Percentiles rank a stretch among this genome's conserved stretches.
phyloP scores from a whole-genome alignment of 257 asterid species.

The Nicotiana benthamiana region DNA sequence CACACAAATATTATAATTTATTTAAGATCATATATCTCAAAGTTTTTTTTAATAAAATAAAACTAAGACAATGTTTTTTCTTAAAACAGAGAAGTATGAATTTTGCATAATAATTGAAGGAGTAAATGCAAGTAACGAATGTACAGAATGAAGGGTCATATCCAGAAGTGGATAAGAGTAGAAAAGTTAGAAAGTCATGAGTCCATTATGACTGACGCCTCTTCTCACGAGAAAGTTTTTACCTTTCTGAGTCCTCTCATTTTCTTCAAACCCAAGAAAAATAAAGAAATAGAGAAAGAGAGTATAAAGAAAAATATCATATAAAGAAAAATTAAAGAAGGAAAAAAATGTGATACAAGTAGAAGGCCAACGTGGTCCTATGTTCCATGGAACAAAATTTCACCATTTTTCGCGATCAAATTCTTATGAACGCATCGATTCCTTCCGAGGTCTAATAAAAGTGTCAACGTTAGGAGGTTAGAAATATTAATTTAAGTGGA shows the following conservation, averaged over 20 bases:
- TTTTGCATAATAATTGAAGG: background rate
- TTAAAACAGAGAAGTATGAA: too few relatives aligned
- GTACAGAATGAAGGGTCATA: background rate
- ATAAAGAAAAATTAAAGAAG: too few relatives aligned
- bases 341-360: too few relatives aligned
- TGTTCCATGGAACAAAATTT: too few relatives aligned
- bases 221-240: background rate
- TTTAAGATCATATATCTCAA: too few relatives aligned
- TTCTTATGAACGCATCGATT: too few relatives aligned
- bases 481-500: background rate
- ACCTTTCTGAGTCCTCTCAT: too few relatives aligned
- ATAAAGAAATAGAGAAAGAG: background rate
- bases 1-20: too few relatives aligned
- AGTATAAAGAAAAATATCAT: background rate
- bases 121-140: background rate
- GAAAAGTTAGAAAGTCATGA: background rate
- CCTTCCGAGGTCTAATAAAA: background rate
- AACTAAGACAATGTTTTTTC: too few relatives aligned
- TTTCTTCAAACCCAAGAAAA: background rate
- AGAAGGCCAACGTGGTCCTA: too few relatives aligned
- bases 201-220: background rate
- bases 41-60: too few relatives aligned
- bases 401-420: background rate
- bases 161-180: background rate
- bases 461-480: background rate